phyloP scores from a whole-genome alignment of 306 rosid genomes.

The Comarum palustre region DNA sequence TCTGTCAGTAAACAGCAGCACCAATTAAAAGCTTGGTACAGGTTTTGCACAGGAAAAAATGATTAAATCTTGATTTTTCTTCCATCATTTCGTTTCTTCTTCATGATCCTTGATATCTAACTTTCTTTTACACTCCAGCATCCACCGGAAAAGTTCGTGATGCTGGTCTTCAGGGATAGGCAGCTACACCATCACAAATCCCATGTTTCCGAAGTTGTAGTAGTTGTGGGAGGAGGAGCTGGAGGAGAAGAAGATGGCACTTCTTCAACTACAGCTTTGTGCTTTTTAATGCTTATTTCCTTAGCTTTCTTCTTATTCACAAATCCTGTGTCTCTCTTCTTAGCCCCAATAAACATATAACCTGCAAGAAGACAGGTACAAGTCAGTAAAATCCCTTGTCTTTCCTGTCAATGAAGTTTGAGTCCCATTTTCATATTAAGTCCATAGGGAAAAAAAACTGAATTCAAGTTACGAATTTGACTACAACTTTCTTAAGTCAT shows the following conservation, averaged over 20 bases:
- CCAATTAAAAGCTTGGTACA: constrained; percentile 45
- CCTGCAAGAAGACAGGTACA: constrained; percentile 44
- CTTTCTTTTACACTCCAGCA: constrained; percentile 60
- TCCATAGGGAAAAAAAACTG: background rate
- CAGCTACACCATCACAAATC: constrained; percentile 23
- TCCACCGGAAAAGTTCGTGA: constrained; percentile 51
- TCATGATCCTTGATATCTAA: constrained; percentile 37
- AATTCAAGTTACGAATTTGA: constrained; percentile 3
- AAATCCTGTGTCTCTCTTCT: constrained; percentile 40
- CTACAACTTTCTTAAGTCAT: background rate
- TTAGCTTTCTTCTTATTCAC: constrained; percentile 24
- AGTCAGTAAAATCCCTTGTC: constrained; percentile 20
- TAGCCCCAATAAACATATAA: constrained; percentile 56
- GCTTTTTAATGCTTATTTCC: constrained; percentile 30
- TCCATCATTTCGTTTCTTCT: constrained; percentile 50
- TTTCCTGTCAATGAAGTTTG: constrained; percentile 15
- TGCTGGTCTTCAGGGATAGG: constrained; percentile 54
- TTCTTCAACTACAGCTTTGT: constrained; percentile 39
- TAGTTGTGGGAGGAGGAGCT: constrained; percentile 31
- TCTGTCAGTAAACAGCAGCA: constrained; percentile 17
- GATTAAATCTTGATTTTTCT: constrained; percentile 54
- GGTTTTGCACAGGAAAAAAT: constrained; percentile 41
- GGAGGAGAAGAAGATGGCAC: constrained; percentile 9
- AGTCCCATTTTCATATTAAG: constrained; percentile 4
- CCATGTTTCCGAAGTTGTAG: constrained; percentile 36